Base-by-base conservation (phyloP, 176 grass and related monocot genomes). In the Carex scoparia region DNA sequence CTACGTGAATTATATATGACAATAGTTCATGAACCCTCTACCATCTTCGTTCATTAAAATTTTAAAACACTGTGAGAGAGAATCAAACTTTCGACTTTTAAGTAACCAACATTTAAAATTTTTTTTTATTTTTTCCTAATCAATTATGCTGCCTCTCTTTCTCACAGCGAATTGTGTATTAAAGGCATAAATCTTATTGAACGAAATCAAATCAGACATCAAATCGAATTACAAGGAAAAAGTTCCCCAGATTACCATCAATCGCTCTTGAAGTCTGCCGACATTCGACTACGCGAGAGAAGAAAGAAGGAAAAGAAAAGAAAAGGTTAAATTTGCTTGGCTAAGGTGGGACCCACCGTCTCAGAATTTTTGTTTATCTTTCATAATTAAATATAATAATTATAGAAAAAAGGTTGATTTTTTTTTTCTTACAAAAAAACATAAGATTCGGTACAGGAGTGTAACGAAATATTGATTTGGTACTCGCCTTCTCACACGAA, bases 201-300 rank as follows among this genome's bases (percentile, higher is more conserved):
- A 72, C 16, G 35, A 72, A 46, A 75, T 75, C 46, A 23, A 75
- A 23, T 75, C n/a, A 75, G 4, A 75, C 46, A 74, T 74, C 69
- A 49, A 74, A 11, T 74, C 6, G 4, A 3, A n/a, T 69, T 69
- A 37, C 37, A 4, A 1, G 16, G 4, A 69, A 12, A 80, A 79
- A 30, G 48, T 75, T 75, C n/a, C 14, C 13, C 33, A 62, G 57
- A 81, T 81, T 81, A 23, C 6, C 32, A 60, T 81, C 7, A 81
- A 61, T 81, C 30, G 51, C 3, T 81, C 78, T 18, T 81, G 31
- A 15, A 62, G 30, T 81, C 56, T 62, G 55, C 78, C 55, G 78
- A 81, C 78, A 81, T 35, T 35, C 33, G 33, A 35, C 33, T 35
- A 1, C 44, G 56, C 16, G 59, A 11, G 57, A 81, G 56, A 62